Evolutionary conservation across 768 basidiomycete genomes (phyloP), one percentile per base, ranked within the genome.

Genomic region (Cyclocybe cylindracea): DNA sequence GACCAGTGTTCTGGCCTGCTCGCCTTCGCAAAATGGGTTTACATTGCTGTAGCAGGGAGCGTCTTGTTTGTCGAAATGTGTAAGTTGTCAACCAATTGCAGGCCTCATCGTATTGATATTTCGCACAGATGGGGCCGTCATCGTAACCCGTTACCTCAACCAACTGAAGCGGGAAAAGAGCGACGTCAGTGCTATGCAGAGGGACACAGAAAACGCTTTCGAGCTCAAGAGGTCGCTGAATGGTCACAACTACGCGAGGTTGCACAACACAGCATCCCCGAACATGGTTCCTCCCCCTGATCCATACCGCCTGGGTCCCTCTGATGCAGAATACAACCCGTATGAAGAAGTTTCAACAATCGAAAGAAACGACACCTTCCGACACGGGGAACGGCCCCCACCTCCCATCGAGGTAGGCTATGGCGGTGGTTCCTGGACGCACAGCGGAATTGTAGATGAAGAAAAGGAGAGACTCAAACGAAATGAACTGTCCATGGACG

Each of bases 61-160:
- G 65, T 86, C 16, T 61, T 87, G 36, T 42, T 80, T 19, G 61
- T 80, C 38, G 84, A 86, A 60, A 51, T 84, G 14, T 87, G 86
- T 86, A 60, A 59, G 85, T 73, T 39, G 5, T 45, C 24, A 35
- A 43, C 40, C 35, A 39, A 37, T 13, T 43, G 10, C 11, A 53
- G 33, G 8, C 38, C 48, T 41, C 51, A 37, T 52, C 13, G 10
- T 37, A 45, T 16, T 16, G n/a, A 18, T 54, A 10, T 59, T 39
- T 35, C 33, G 24, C 16, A 10, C 48, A 85, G 84, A 83, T 55
- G 80, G 78, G n/a, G 72, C 71, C 3, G 56, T 85, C 44, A 72
- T 83, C 43, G 75, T 77, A 4, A 76, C 79, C 10, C 77, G 82
- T 7, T 84, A 84, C 59, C 65, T 80, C 35, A 77, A 79, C 55